Base-by-base conservation (phyloP, 2,329 filamentous ascomycete genomes). In the Aspergillus neotritici region DNA sequence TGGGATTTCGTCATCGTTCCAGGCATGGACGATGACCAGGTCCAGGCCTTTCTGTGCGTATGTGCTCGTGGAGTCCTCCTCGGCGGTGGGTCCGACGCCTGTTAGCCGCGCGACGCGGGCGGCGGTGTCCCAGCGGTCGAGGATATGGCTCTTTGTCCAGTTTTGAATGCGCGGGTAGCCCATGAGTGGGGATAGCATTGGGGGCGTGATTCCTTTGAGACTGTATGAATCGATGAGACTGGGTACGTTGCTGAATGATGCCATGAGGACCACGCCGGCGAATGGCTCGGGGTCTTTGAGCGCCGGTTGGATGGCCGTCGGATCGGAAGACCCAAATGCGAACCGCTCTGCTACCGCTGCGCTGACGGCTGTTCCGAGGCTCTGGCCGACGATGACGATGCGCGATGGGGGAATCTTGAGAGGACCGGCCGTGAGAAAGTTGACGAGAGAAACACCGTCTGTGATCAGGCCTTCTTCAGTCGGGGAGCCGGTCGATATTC, bases 331-430 rank as follows among this genome's bases (percentile, higher is more conserved):
- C 11, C 64, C 62, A 40, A 68, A 67, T n/a, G 79, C 76, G 55
- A 86, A 90, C 43, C 80, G 76, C 56, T 94, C 82, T 1, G 80
- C 83, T 1, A 87, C 80, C 2, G 81, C 90, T 35, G 82, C 78
- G 5, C 84, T 81, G 1, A 96, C 86, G 0, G 87, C 90, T 0
- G 91, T 95, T 16, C 91, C 91, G 0, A 97, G 76, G 56, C 86
- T 93, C 56, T 96, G 90, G 13, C 90, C 91, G 3, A 94, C 71
- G 21, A 96, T 73, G 3, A 91, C 80, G 49, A 95, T 93, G 17
- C 82, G 82, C 31, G 78, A 75, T 0, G 87, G 70, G 0, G 85
- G 74, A 13, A 96, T 75, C 0, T 77, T 69, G 31, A 88, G 73
- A 8, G 86, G 80, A 70, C 55, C 51, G 8, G 68, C 65, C 3